phyloP scores from a whole-genome alignment of 345 rosid species.

The Lepidium sativum region DNA sequence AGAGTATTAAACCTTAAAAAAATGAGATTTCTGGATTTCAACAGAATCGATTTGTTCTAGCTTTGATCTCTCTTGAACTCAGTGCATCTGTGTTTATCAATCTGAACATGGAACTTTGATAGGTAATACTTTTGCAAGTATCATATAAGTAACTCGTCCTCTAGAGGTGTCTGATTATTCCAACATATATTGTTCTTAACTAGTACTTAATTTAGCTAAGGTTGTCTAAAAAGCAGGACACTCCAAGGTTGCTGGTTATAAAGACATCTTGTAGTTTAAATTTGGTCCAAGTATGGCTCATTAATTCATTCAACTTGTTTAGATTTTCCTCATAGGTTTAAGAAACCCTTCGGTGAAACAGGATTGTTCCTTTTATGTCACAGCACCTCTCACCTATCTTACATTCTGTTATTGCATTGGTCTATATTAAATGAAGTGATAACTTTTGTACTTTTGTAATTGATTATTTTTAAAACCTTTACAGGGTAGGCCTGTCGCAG shows the following conservation, averaged over 20 bases:
- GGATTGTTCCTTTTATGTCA: not conserved
- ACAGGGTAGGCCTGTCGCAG: too few relatives aligned
- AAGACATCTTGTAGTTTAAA: not conserved
- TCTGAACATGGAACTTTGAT: not conserved
- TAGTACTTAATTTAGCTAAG: not conserved
- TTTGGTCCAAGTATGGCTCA: not conserved
- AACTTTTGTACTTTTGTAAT: too few relatives aligned
- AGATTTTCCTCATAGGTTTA: not conserved
- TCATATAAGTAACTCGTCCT: not conserved
- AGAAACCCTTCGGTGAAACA: not conserved
- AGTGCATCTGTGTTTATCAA: not conserved
- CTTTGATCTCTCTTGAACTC: not conserved
- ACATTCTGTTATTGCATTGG: not conserved
- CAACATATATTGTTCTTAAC: not conserved
- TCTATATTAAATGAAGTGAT: conserved; percentile 12
- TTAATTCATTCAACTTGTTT: not conserved
- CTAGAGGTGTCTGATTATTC: not conserved
- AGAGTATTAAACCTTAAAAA: not conserved
- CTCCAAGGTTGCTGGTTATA: not conserved
- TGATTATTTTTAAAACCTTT: too few relatives aligned
- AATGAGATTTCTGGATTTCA: not conserved
- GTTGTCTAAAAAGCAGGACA: not conserved
- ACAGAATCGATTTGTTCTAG: not conserved
- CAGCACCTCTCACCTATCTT: not conserved
- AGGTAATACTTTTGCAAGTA: not conserved